These are phyloP conservation scores for Exserohilum rostratum DNA, from an alignment of 2,329 filamentous ascomycete genomes.

Conservation along the genomic window DNA sequence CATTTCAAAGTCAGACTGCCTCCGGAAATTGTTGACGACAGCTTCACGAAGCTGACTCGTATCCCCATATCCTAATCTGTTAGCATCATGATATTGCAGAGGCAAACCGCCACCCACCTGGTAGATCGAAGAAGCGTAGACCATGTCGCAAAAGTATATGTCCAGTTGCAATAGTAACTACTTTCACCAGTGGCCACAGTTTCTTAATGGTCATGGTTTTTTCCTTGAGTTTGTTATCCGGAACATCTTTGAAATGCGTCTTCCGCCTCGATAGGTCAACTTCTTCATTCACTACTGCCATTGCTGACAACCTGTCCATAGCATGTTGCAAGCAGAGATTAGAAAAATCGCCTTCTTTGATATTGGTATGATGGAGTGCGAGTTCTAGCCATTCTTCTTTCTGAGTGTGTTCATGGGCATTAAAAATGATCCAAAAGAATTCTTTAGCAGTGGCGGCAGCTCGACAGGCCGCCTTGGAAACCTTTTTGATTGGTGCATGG, in stretches of 20 bases:
- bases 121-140: conserved; percentile 16
- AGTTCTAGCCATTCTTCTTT: neutral
- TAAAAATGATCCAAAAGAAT: conserved; percentile 19
- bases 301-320: neutral
- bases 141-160: conserved; percentile 15
- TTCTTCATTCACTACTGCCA: neutral
- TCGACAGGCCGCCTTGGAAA: neutral
- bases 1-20: conserved; percentile 20
- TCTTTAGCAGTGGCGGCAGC: conserved; percentile 8
- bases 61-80: conserved; percentile 19
- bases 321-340: neutral
- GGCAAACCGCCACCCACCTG: conserved; percentile 3
- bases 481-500: neutral
- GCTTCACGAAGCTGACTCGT: conserved; percentile 19
- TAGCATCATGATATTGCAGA: neutral
- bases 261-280: neutral
- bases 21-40: conserved; percentile 13
- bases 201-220: neutral
- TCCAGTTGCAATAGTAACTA: conserved; percentile 13
- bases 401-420: neutral
- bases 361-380: neutral
- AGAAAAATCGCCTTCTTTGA: conserved; percentile 3
- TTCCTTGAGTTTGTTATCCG: conserved; percentile 3
- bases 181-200: conserved; percentile 19
- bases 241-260: neutral